A percentile compares a stretch with the other conserved stretches of the same genome.
These are phyloP conservation scores for Ilyonectria sp. DNA, from an alignment of 2,329 filamentous ascomycete species.

Conservation along the genomic window DNA sequence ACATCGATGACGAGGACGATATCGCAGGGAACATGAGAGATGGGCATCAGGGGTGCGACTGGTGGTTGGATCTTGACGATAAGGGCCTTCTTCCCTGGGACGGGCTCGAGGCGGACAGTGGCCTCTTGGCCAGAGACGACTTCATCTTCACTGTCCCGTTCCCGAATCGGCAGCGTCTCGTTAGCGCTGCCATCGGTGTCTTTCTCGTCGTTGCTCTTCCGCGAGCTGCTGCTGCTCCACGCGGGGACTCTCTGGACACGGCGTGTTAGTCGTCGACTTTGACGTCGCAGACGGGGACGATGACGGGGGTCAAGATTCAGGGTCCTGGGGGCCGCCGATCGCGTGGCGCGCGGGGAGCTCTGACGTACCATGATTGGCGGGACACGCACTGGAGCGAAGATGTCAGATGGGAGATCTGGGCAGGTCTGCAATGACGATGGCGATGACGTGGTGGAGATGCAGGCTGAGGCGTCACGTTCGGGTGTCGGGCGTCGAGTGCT, in stretches of 20 bases:
- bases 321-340: slow-evolving; percentile 4
- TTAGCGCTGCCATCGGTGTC: slow-evolving; percentile 5
- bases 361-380: slow-evolving; percentile 10
- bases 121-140: slow-evolving; percentile 27
- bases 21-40: slow-evolving; percentile 67
- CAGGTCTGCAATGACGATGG: background rate
- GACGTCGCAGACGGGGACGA: background rate
- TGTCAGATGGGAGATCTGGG: background rate
- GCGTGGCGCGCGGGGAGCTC: background rate
- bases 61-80: slow-evolving; percentile 65
- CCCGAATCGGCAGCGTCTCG: slow-evolving; percentile 17
- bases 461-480: background rate
- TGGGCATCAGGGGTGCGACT: slow-evolving; percentile 45
- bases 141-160: slow-evolving; percentile 19
- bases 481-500: background rate
- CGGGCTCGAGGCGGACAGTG: slow-evolving; percentile 57
- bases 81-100: slow-evolving; percentile 57
- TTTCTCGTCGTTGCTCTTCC: slow-evolving; percentile 4
- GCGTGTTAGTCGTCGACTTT: slow-evolving; percentile 6
- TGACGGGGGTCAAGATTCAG: background rate
- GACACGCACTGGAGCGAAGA: background rate
- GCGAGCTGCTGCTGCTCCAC: slow-evolving; percentile 24
- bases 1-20: slow-evolving; percentile 75
- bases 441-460: background rate
- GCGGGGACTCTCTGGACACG: slow-evolving; percentile 38